Conservation (phyloP, 1,284 basidiomycete species). For the Pterulicium gracile region DNA sequence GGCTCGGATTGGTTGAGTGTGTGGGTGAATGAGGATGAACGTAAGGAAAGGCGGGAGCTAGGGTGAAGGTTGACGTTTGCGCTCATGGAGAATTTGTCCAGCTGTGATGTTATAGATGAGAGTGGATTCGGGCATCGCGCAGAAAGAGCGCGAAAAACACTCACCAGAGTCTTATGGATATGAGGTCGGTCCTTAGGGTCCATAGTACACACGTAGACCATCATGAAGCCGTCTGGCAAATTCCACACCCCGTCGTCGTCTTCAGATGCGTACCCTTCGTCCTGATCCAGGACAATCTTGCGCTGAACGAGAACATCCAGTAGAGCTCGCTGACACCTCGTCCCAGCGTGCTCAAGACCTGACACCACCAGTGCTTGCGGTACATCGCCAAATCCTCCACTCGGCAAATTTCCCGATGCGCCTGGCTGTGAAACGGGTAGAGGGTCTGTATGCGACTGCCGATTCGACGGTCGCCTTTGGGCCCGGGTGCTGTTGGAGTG, state of each 20-base stretch:
- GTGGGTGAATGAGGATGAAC: constrained; percentile 21
- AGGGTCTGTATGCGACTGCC: constrained; percentile 8
- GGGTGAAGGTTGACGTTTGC: constrained; percentile 39
- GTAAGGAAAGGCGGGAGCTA: constrained; percentile 25
- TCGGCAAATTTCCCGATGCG: constrained; percentile 11
- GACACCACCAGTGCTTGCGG: constrained; percentile 60
- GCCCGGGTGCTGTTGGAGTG: not conserved
- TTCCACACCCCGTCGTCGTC: constrained; percentile 32
- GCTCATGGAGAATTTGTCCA: constrained; percentile 72
- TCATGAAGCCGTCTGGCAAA: constrained; percentile 60
- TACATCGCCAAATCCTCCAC: constrained; percentile 21
- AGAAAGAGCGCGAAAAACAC: constrained; percentile 14
- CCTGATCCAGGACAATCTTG: constrained; percentile 36
- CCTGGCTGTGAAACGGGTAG: constrained; percentile 8
- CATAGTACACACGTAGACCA: constrained; percentile 59
- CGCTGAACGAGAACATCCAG: constrained; percentile 41
- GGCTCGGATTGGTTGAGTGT: constrained; percentile 12
- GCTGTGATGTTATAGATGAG: constrained; percentile 24
- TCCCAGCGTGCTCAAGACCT: constrained; percentile 50
- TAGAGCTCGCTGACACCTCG: constrained; percentile 49
- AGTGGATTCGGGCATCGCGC: constrained; percentile 8
- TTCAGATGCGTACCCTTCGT: constrained; percentile 11
- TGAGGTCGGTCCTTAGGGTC: constrained; percentile 52
- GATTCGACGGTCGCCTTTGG: not conserved
- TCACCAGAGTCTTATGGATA: constrained; percentile 53